Base-by-base conservation (phyloP, 129 eudicot genomes). In the Flaveria sonorensis region DNA sequence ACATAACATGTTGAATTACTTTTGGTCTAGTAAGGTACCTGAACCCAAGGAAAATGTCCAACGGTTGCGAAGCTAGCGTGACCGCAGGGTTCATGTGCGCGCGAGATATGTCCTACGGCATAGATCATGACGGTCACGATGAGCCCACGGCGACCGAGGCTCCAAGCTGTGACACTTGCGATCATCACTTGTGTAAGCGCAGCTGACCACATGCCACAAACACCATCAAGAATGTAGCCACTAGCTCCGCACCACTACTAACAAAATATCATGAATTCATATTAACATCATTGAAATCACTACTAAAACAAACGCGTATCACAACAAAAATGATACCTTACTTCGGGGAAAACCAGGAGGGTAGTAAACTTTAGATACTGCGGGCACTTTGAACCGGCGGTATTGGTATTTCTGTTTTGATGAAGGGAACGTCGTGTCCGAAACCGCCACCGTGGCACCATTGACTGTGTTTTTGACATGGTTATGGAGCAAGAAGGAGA, bases 101-200 rank as follows among this genome's bases (percentile, higher is more conserved):
- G 42, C 0, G 77, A 79, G 24, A 79, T 61, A 71, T 79, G 82
- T 13, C 77, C 82, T 19, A 71, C 77, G 0, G 77, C 63, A 46
- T 79, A 79, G 51, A 79, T 79, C 77, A 71, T 79, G 5, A 79
- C 82, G 0, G 82, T 79, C 18, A 79, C 82, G 26, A 79, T 71
- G 16, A 79, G 30, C 21, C 82, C 82, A 19, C 62, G 1, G 77
- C 82, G 15, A 77, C 16, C 10, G 92, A 91, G 1, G 90, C 94
- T 65, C 86, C 97, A 10, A 91, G 88, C 18, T 72, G 73, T 0
- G 92, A 81, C 39, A 91, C 86, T 76, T 79, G 43, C 68, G 59
- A 64, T 88, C 92, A 24, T 86, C 87, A 39, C 59, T 55, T 23
- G 70, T 9, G 30, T 28, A 10, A 77, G 69, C 1, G 81, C 76